Conservation (phyloP, 441 rosid species). For the Lepidium campestre region DNA sequence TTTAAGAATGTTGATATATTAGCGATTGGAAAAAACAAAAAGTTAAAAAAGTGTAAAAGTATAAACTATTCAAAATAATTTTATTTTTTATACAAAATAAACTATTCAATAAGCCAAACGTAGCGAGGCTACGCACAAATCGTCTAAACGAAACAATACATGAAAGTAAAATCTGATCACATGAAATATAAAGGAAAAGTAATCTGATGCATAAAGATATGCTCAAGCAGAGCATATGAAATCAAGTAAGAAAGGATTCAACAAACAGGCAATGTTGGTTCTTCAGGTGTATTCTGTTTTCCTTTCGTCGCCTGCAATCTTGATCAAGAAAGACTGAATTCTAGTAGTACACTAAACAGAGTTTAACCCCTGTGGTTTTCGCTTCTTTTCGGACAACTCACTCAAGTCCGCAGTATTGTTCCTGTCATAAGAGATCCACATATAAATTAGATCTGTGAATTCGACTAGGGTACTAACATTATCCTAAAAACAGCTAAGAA, state of each 20-base stretch:
- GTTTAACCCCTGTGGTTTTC: neutral
- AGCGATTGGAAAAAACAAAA: too few species aligned
- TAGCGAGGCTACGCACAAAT: too few species aligned
- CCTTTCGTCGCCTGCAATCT: neutral
- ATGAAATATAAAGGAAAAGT: neutral
- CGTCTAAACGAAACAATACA: too few species aligned
- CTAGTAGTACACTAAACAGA: neutral
- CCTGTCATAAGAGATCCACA: constrained; percentile 12
- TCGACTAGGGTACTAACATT: neutral
- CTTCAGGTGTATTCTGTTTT: neutral
- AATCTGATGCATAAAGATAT: neutral
- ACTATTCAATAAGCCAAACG: too few species aligned
- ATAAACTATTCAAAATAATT: too few species aligned
- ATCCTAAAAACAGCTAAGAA: neutral
- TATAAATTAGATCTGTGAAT: neutral
- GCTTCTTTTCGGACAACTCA: neutral
- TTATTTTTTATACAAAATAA: too few species aligned
- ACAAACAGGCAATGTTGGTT: neutral
- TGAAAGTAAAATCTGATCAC: neutral
- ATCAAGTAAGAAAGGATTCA: neutral
- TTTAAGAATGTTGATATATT: too few species aligned
- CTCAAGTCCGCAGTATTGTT: neutral
- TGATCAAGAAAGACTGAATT: neutral
- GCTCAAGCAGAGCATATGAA: constrained; percentile 9
- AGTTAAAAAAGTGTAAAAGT: too few species aligned